Conservation (phyloP, 768 basidiomycete species). For the Rhodotorula graminis region DNA sequence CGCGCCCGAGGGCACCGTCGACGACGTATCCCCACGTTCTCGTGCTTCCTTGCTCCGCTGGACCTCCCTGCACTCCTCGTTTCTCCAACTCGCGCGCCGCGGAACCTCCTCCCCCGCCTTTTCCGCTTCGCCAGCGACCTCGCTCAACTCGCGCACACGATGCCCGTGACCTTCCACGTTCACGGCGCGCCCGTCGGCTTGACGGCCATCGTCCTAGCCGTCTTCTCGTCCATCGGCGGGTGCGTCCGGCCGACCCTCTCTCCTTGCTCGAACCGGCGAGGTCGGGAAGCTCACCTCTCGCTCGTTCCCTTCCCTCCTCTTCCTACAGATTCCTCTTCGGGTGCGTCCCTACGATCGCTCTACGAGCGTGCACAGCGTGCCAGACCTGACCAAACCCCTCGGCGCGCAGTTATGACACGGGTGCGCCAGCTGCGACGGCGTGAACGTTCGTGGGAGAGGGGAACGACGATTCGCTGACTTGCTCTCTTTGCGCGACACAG, state of each 20-base stretch:
- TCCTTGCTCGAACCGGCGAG: constrained; percentile 37
- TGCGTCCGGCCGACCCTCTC: neutral
- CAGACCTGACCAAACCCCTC: neutral
- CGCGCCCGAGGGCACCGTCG: too few relatives aligned
- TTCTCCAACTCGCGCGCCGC: too few relatives aligned
- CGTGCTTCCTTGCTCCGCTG: too few relatives aligned
- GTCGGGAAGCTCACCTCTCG: neutral
- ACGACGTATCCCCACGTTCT: too few relatives aligned
- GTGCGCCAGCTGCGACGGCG: neutral
- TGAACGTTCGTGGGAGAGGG: neutral
- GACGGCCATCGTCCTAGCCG: constrained; percentile 62
- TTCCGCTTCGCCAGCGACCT: neutral
- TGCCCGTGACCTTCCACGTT: neutral
- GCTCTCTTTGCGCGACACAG: constrained; percentile 49
- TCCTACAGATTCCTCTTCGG: constrained; percentile 19
- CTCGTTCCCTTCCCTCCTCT: neutral
- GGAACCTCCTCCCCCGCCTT: neutral
- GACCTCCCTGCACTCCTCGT: too few relatives aligned
- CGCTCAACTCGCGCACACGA: neutral
- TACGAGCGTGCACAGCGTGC: neutral
- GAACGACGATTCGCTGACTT: neutral
- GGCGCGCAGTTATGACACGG: constrained; percentile 18
- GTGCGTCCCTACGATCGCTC: neutral
- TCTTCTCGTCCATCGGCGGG: constrained; percentile 68
- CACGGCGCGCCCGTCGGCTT: constrained; percentile 59